A percentile compares a stretch with the other conserved stretches of the same genome.
phyloP scores from a whole-genome alignment of 768 basidiomycete species.

The Pleurotus tuber-regium region DNA sequence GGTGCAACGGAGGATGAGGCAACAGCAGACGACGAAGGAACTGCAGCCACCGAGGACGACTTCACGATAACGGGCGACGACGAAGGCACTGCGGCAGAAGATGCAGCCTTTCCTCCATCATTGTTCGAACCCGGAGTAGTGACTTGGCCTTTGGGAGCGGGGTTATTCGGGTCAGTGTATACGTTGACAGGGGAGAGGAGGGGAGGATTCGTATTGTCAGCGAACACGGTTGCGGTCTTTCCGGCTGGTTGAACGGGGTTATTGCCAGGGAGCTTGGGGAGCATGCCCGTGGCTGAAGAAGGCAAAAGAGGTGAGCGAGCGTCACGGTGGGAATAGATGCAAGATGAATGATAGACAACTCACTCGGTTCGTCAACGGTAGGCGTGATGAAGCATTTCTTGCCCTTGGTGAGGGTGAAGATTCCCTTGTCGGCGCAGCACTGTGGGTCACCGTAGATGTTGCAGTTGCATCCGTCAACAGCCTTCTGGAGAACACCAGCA shows the following conservation, averaged over 20 bases:
- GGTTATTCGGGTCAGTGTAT: slow-evolving; percentile 41
- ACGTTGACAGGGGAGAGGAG: slow-evolving; percentile 43
- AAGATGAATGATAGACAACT: slow-evolving; percentile 7
- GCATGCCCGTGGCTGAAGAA: slow-evolving; percentile 41
- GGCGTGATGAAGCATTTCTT: slow-evolving; percentile 44
- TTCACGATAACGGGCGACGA: neutral
- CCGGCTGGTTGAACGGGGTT: slow-evolving; percentile 46
- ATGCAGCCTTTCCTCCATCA: neutral
- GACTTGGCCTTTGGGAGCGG: slow-evolving; percentile 30
- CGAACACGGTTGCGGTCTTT: slow-evolving; percentile 27
- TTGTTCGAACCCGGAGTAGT: slow-evolving; percentile 16
- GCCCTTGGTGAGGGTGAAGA: slow-evolving; percentile 41
- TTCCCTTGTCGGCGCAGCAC: slow-evolving; percentile 44
- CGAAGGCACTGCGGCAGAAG: slow-evolving; percentile 4
- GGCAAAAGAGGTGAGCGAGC: slow-evolving; percentile 6
- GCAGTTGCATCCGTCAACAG: slow-evolving; percentile 53
- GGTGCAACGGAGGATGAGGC: neutral
- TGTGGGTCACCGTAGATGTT: slow-evolving; percentile 39
- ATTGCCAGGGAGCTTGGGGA: slow-evolving; percentile 49
- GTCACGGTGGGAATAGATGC: neutral
- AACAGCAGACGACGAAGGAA: neutral
- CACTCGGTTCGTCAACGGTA: slow-evolving; percentile 46
- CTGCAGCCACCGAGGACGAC: no score
- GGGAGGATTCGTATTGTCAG: slow-evolving; percentile 34
- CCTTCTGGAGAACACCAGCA: slow-evolving; percentile 47